Conservation (phyloP, 2,329 filamentous ascomycete species). For the Talaromyces marneffei region DNA sequence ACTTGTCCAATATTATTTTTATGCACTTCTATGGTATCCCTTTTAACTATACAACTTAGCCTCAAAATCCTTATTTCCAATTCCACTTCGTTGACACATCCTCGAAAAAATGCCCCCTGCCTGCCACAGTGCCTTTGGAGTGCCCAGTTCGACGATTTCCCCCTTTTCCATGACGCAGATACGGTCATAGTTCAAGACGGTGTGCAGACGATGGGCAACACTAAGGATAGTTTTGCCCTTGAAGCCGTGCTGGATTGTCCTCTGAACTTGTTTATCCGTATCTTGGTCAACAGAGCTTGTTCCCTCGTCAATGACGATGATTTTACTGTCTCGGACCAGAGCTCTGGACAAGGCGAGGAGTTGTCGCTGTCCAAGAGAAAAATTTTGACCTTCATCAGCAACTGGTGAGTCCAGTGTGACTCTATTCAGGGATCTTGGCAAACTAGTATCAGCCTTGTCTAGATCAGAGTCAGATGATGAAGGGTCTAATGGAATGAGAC, state of each 20-base stretch:
- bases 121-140: neutral
- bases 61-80: no score
- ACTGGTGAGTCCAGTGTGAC: slow-evolving; percentile 13
- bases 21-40: neutral
- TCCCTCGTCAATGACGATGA: neutral
- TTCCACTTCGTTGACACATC: no score
- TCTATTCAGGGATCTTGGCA: neutral
- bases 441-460: neutral
- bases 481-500: neutral
- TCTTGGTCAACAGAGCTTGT: neutral
- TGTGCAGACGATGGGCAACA: slow-evolving; percentile 82
- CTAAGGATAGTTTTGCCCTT: slow-evolving; percentile 79
- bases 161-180: slow-evolving; percentile 45
- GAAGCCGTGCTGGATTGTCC: neutral
- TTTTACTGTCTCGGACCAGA: slow-evolving; percentile 34
- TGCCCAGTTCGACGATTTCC: neutral
- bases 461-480: neutral
- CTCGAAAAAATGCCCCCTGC: no score
- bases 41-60: no score
- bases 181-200: slow-evolving; percentile 87
- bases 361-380: slow-evolving; percentile 49
- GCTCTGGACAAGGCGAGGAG: slow-evolving; percentile 53
- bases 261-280: neutral
- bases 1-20: neutral
- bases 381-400: slow-evolving; percentile 13